Conservation (phyloP, 75 land plant species). For the Adiantum capillusveneris region DNA sequence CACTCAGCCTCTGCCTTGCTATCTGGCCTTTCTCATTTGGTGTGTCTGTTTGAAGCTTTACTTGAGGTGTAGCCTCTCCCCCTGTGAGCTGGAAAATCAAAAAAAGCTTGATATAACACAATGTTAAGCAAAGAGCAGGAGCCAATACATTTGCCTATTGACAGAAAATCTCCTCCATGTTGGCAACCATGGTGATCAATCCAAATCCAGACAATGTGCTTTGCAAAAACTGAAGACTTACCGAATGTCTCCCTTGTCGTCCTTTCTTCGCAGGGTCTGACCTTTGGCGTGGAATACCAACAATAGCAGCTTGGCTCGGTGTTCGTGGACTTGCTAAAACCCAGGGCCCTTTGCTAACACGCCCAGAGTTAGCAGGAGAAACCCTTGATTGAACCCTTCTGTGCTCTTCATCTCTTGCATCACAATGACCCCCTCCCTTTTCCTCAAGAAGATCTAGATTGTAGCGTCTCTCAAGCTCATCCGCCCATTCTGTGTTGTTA, state of each 20-base stretch:
- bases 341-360: constrained; percentile 2
- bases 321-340: constrained; percentile 13
- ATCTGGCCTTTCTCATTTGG: too few relatives aligned
- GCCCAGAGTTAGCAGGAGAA: constrained; percentile 2
- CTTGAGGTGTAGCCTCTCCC: too few relatives aligned
- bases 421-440: background rate
- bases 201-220: too few relatives aligned
- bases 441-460: background rate
- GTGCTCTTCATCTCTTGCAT: too few relatives aligned
- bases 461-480: background rate
- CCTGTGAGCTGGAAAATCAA: too few relatives aligned
- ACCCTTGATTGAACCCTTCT: background rate
- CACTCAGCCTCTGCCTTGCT: background rate
- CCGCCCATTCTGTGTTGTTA: background rate
- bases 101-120: too few relatives aligned
- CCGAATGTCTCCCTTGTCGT: constrained; percentile 6
- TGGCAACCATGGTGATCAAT: too few relatives aligned
- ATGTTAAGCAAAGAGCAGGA: too few relatives aligned
- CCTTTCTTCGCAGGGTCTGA: constrained; percentile 10
- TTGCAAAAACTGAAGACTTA: too few relatives aligned
- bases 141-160: too few relatives aligned
- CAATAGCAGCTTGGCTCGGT: background rate
- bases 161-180: too few relatives aligned
- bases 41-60: too few relatives aligned
- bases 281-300: constrained; percentile 7